These are phyloP conservation scores for Colletotrichum paranaense DNA, from an alignment of 2,329 filamentous ascomycete genomes.

Conservation along the genomic window DNA sequence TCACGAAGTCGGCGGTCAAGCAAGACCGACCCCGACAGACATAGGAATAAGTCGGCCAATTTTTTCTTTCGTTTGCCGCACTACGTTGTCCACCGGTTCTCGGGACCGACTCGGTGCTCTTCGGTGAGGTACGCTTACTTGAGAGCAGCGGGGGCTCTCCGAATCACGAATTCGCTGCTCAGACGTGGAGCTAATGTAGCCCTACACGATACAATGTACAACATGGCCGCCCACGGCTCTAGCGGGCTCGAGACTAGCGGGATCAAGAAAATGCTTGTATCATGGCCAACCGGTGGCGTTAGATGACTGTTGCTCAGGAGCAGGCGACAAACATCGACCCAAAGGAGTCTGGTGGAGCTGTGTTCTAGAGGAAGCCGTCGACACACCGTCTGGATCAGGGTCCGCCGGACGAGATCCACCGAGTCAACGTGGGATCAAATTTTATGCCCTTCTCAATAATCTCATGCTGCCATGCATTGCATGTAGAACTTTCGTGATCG, in stretches of 20 bases:
- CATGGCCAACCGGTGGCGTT: background rate
- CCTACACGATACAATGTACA: background rate
- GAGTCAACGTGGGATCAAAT: background rate
- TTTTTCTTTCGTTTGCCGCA: background rate
- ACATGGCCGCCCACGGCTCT: background rate
- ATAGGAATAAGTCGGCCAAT: background rate
- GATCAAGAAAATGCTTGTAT: background rate
- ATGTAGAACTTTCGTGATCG: background rate
- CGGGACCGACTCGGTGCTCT: slow-evolving; percentile 21
- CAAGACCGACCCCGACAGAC: slow-evolving; percentile 6
- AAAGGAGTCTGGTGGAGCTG: background rate
- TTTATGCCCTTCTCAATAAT: background rate
- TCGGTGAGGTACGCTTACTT: background rate
- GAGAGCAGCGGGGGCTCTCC: background rate
- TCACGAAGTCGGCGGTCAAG: background rate
- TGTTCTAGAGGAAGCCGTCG: background rate
- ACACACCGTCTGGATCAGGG: background rate
- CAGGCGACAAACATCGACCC: no score
- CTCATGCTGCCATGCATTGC: background rate
- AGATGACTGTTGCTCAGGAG: background rate
- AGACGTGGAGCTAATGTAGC: background rate
- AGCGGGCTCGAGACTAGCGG: background rate
- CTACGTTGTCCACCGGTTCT: background rate
- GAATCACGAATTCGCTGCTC: background rate
- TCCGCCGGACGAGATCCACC: background rate